Conservation (phyloP, 78 protist species). For the Cyanophora paradoxa region DNA sequence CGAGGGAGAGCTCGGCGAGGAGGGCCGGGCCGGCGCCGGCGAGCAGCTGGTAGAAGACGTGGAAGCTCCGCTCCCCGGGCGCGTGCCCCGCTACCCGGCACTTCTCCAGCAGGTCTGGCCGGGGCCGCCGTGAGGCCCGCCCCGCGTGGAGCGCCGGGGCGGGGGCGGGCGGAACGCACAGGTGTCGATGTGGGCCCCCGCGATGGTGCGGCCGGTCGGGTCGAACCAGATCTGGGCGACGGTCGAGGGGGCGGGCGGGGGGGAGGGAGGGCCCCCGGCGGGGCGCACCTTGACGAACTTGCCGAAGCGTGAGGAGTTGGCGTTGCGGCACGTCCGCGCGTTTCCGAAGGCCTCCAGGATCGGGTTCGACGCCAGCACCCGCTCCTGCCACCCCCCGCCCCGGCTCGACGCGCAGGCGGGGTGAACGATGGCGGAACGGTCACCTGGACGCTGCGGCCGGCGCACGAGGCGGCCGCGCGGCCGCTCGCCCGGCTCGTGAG, state of each 20-base stretch:
- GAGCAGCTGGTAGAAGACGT: neutral
- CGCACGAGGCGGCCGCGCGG: conserved; percentile 6
- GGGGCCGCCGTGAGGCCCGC: too few relatives aligned
- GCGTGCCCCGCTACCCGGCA: neutral
- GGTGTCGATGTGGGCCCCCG: conserved; percentile 5
- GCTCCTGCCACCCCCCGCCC: conserved; percentile 8
- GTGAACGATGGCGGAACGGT: neutral
- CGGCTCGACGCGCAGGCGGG: neutral
- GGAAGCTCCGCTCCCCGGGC: neutral
- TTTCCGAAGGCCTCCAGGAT: conserved; percentile 75
- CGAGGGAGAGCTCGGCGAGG: too few relatives aligned
- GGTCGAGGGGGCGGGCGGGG: neutral
- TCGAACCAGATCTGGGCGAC: neutral
- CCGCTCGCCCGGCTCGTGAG: conserved; percentile 26
- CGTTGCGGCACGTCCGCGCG: conserved; percentile 86
- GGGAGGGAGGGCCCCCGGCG: neutral
- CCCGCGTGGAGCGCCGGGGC: too few relatives aligned
- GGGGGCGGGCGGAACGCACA: too few relatives aligned
- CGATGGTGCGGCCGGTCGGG: neutral
- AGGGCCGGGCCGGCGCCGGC: too few relatives aligned
- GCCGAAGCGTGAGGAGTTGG: conserved; percentile 54
- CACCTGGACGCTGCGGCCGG: too few relatives aligned
- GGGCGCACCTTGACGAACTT: conserved; percentile 38
- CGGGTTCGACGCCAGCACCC: conserved; percentile 44
- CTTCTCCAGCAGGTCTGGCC: neutral